phyloP scores from a whole-genome alignment of 805 yeast species.

The Lipomyces yamadae region DNA sequence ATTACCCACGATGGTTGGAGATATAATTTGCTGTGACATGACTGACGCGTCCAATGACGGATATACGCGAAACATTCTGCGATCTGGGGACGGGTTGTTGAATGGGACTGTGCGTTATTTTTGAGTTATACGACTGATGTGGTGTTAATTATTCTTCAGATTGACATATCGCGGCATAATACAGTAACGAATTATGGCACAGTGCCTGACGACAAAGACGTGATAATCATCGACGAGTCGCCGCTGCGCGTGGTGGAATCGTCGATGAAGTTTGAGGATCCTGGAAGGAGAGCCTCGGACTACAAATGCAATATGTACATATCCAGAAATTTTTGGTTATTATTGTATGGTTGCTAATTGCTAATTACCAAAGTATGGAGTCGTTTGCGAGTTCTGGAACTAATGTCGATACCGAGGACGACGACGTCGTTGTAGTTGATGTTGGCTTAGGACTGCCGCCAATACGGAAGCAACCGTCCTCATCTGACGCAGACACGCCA shows the following conservation, averaged over 20 bases:
- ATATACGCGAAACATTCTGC: neutral
- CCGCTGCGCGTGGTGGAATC: slow-evolving; percentile 7
- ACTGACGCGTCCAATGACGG: slow-evolving; percentile 4
- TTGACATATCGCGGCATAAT: neutral
- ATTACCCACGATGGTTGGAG: neutral
- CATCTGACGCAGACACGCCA: neutral
- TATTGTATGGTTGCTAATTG: neutral
- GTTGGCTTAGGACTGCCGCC: neutral
- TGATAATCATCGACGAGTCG: slow-evolving; percentile 19
- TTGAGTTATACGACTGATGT: neutral
- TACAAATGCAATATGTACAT: neutral
- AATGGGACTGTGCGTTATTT: neutral
- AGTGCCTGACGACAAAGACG: neutral
- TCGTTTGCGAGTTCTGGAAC: neutral
- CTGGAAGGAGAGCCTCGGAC: neutral
- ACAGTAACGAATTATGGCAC: neutral
- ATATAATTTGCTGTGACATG: neutral
- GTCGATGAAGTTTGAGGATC: neutral
- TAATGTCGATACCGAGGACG: neutral
- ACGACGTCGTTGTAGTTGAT: neutral
- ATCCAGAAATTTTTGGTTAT: neutral
- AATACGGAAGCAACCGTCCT: neutral
- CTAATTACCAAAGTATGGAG: neutral
- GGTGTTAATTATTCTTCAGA: neutral
- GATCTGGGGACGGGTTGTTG: neutral